Evolutionary conservation across 2,329 filamentous ascomycete genomes (phyloP).

Genomic region (Ampelomyces quisqualis): DNA sequence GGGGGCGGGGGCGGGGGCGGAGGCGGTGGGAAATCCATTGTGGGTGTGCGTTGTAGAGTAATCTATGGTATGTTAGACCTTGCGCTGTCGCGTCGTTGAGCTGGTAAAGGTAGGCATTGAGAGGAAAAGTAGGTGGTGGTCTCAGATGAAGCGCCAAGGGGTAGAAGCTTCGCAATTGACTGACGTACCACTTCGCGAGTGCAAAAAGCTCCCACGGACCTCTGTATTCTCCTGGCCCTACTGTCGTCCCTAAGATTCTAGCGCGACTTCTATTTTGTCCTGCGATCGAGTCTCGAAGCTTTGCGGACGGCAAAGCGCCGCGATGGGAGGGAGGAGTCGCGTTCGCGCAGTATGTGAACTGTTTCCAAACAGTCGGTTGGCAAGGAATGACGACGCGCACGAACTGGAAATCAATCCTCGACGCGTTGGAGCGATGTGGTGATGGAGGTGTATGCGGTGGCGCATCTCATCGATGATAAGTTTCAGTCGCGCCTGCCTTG

Average conservation of each 20-base stretch:
- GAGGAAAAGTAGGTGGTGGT: not conserved
- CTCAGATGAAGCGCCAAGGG: slow-evolving; percentile 1
- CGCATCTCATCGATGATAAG: slow-evolving; percentile 26
- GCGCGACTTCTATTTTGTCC: not conserved
- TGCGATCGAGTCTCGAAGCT: slow-evolving; percentile 23
- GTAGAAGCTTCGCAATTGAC: not conserved
- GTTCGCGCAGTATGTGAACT: slow-evolving; percentile 20
- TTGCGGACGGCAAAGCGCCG: slow-evolving; percentile 28
- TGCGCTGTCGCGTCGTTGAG: not conserved
- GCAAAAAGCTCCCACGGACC: too few species aligned
- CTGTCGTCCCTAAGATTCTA: not conserved
- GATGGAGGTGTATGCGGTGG: slow-evolving; percentile 28
- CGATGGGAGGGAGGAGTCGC: slow-evolving; percentile 24
- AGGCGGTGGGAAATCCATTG: slow-evolving; percentile 32
- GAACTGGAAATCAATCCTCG: slow-evolving; percentile 21
- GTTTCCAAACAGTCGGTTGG: slow-evolving; percentile 11
- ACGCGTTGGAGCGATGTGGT: slow-evolving; percentile 32
- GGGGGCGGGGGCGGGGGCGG: slow-evolving; percentile 46
- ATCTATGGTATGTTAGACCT: not conserved
- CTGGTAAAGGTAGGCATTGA: not conserved
- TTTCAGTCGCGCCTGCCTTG: slow-evolving; percentile 21
- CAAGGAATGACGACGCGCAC: slow-evolving; percentile 20
- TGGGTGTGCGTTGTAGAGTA: slow-evolving; percentile 3
- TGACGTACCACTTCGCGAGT: too few species aligned
- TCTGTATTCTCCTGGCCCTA: too few species aligned